Base-by-base conservation (phyloP, 805 yeast species). In the Wickerhamomyces bisporus region DNA sequence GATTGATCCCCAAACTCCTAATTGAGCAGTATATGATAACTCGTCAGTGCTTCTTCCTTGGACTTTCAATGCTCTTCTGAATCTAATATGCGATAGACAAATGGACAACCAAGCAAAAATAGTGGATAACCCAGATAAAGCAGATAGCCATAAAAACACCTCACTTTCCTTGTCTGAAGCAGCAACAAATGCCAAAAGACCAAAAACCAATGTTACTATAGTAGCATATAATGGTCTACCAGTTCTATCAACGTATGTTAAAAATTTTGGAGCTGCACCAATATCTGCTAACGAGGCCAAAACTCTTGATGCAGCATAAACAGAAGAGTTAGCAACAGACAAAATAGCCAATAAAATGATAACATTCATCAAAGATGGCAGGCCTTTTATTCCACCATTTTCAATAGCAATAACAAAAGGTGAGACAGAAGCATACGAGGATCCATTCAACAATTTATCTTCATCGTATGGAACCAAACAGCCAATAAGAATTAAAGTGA, bases 71-170 rank as follows among this genome's bases (percentile, higher is more conserved):
- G 81, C 83, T 39, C 67, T 48, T 52, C 86, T 78, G 64, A 81
- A 82, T 49, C 89, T 68, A 36, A 85, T 62, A 53, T 81, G 89
- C 32, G 81, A 75, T 30, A 73, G 61, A 53, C 82, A 78, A 45
- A 84, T 78, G 6, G 86, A 74, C 36, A 80, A 81, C 95, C 95
- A 85, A 26, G 86, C 79, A 61, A 82, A 77, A 42, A 84, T 67
- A n/a, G 88, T 78, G 1, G 88, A 77, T 45, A 85, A 65, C 43
- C 89, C 89, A 29, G 87, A 79, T 25, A 85, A 60, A n/a, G 89
- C 83, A 51, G 81, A 66, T 60, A 85, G 61, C 93, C 93, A 85
- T 47, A 68, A 67, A 64, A 85, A 86, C 21, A 82, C 81, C 7
- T 62, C 71, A 35, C 70, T 71, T 50, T 78, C 67, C 41, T 70